Evolutionary conservation across 2,329 filamentous ascomycete species (phyloP), one percentile per base, ranked within the genome.

Genomic region (Penicillium glabrum): DNA sequence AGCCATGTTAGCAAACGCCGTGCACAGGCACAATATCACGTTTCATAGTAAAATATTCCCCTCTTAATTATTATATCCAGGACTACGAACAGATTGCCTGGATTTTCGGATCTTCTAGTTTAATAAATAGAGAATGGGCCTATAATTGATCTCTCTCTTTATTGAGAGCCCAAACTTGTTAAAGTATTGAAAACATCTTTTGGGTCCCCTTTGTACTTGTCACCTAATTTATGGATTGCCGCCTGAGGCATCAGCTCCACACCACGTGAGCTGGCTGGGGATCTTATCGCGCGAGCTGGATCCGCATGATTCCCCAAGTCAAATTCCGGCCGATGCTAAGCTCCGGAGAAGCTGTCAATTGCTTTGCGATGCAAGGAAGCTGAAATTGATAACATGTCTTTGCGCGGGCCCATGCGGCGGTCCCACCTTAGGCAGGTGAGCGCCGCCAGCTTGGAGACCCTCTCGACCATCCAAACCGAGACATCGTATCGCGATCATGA

Each of bases 371-470:
- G 67, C 61, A 56, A 52, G 44, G 44, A 53, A 46, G 27, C 19
- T 45, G 26, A 46, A 47, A 33, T 29, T 50, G 51, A 51, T 62
- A 70, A 19, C 53, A 77, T 77, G 75, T 72, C 73, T 61, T 61
- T 73, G 59, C 71, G 72, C 54, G 74, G 71, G 60, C 71, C 73
- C 49, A 69, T 71, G 61, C 73, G 70, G 64, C 73, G 70, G 58
- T 76, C 73, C 48, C 75, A 76, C 62, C 66, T 76, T 51, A 68
- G 73, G 56, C 73, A 76, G 64, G 72, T 77, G 59, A 76, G 74
- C 61, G 71, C 73, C 46, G 70, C 73, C 46, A 75, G 73, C 61
- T 59, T 75, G 57, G 75, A 74, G 50, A 69, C 70, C 37, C 59
- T 69, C 53, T 71, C 69, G 53, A 69, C 70, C 46, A 54, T 66